phyloP scores from a whole-genome alignment of 768 basidiomycete species.

The Aureoboletus auriporus region DNA sequence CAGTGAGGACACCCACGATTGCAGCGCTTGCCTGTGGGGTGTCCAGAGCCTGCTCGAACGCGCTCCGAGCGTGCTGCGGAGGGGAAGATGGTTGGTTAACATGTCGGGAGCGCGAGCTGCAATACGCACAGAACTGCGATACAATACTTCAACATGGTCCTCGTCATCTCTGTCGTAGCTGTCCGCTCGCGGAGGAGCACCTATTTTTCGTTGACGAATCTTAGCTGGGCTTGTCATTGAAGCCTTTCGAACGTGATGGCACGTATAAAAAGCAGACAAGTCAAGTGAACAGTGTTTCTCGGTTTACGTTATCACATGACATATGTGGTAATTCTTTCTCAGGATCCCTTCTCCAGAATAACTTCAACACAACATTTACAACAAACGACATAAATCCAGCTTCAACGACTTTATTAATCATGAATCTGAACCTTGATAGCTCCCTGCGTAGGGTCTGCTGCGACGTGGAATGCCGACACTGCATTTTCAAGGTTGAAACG shows the following conservation, averaged over 20 bases:
- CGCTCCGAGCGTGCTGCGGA: conserved; percentile 54
- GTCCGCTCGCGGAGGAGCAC: conserved; percentile 15
- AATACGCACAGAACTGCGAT: conserved; percentile 44
- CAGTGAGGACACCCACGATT: conserved; percentile 62
- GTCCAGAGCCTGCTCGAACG: conserved; percentile 59
- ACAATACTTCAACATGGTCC: conserved; percentile 48
- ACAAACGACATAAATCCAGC: too few relatives aligned
- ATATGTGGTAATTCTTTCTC: too few relatives aligned
- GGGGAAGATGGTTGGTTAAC: conserved; percentile 8
- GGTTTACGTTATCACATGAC: neutral
- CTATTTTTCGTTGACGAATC: conserved; percentile 28
- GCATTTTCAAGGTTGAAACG: conserved; percentile 70
- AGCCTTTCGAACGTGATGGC: conserved; percentile 7
- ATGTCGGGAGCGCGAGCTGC: neutral
- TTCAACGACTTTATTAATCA: conserved; percentile 33
- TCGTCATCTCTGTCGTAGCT: conserved; percentile 42
- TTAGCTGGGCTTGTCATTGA: conserved; percentile 31
- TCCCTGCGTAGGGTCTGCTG: conserved; percentile 61
- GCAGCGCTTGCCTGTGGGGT: conserved; percentile 57
- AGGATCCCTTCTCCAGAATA: too few relatives aligned
- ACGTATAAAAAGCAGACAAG: neutral
- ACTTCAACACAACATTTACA: too few relatives aligned
- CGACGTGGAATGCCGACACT: conserved; percentile 73
- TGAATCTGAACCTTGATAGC: conserved; percentile 68
- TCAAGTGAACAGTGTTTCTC: conserved; percentile 3